Evolutionary conservation across 805 yeast genomes (phyloP).

Genomic region (Saccharomycopsis sp.): DNA sequence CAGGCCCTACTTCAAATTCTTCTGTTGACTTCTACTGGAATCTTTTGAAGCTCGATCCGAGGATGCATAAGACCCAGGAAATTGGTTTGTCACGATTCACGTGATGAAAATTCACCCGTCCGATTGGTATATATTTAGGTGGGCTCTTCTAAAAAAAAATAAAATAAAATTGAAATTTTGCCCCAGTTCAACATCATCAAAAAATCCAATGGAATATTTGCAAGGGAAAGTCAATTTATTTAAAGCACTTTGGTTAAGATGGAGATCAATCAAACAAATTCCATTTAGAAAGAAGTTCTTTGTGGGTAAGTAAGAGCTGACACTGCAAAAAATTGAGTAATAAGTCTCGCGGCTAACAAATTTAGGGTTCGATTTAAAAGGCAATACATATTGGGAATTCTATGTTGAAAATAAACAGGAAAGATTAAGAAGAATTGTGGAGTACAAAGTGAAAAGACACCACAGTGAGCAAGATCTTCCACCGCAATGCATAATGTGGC

Average conservation of each 20-base stretch:
- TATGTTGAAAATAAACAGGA: conserved; percentile 42
- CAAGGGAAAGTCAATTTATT: conserved; percentile 38
- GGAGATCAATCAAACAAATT: conserved; percentile 52
- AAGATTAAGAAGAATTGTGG: conserved; percentile 55
- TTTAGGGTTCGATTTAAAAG: conserved; percentile 73
- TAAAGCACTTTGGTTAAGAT: conserved; percentile 45
- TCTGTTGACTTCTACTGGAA: too few relatives aligned
- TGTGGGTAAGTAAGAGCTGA: conserved; percentile 21
- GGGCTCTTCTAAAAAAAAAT: not conserved
- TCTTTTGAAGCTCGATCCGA: not conserved
- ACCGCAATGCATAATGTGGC: conserved; percentile 80
- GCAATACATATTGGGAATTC: conserved; percentile 84
- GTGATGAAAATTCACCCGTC: conserved; percentile 1
- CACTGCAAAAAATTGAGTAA: not conserved
- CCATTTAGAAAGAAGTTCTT: conserved; percentile 70
- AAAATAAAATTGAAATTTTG: not conserved
- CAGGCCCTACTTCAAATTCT: too few relatives aligned
- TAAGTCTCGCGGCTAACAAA: too few relatives aligned
- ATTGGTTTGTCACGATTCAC: not conserved
- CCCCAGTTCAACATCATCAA: not conserved
- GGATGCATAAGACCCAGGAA: not conserved
- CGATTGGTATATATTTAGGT: conserved; percentile 1
- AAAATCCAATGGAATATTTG: conserved; percentile 6
- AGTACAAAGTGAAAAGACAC: conserved; percentile 42
- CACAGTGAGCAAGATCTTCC: conserved; percentile 50